Evolutionary conservation across 129 eudicot species (phyloP).

Genomic region (Gnaphalium uliginosum): DNA sequence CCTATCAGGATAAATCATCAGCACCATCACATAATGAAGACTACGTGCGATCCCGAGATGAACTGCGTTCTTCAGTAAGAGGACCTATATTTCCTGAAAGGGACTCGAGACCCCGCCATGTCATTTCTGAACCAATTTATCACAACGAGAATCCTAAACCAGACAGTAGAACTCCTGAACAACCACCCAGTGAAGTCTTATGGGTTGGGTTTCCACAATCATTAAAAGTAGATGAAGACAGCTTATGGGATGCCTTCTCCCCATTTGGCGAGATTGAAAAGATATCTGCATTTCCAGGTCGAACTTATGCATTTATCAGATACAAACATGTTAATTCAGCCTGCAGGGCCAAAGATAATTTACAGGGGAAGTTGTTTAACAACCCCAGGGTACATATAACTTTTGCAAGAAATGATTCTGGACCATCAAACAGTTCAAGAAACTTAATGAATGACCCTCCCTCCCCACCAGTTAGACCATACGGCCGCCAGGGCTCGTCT

Average conservation of each 20-base stretch:
- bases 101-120: conserved; percentile 57
- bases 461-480: conserved; percentile 50
- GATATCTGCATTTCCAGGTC: conserved; percentile 78
- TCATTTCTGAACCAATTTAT: conserved; percentile 49
- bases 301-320: conserved; percentile 78
- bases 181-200: conserved; percentile 84
- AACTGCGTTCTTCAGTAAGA: conserved; percentile 47
- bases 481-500: conserved; percentile 50
- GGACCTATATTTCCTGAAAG: conserved; percentile 49
- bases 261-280: conserved; percentile 90
- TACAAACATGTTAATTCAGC: conserved; percentile 60
- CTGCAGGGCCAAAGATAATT: conserved; percentile 66
- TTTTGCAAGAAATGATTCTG: conserved; percentile 67
- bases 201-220: conserved; percentile 90
- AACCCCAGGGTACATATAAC: conserved; percentile 86
- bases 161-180: conserved; percentile 49
- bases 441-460: conserved; percentile 54
- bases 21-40: conserved; percentile 47
- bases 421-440: conserved; percentile 52
- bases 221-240: conserved; percentile 73
- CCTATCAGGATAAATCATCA: conserved; percentile 69
- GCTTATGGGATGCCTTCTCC: conserved; percentile 65
- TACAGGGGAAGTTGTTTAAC: conserved; percentile 82
- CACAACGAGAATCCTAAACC: conserved; percentile 43
- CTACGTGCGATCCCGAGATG: conserved; percentile 57